These are phyloP conservation scores for Peronospora belbahrii DNA, from an alignment of 352 stramenopile genomes.

Conservation along the genomic window DNA sequence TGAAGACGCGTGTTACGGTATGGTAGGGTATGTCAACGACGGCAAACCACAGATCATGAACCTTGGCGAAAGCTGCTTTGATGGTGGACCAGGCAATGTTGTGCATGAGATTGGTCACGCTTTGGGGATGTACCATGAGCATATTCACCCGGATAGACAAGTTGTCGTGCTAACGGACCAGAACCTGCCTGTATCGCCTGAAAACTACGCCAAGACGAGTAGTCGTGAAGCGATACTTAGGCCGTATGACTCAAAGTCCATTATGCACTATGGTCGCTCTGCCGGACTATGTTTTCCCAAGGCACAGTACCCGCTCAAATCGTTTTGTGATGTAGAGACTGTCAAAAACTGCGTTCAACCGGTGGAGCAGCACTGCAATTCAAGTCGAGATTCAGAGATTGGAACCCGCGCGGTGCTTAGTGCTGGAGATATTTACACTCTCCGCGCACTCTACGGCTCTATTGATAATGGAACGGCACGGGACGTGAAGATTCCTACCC, in stretches of 20 bases:
- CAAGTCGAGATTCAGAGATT: constrained; percentile 52
- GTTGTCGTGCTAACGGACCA: constrained; percentile 64
- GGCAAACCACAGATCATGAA: constrained; percentile 64
- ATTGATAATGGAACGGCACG: constrained; percentile 20
- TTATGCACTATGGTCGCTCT: constrained; percentile 72
- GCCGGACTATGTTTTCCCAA: constrained; percentile 67
- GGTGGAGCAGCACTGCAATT: constrained; percentile 59
- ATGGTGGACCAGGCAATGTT: constrained; percentile 35
- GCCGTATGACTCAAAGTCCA: constrained; percentile 58
- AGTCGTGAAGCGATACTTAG: constrained; percentile 39
- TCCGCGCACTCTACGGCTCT: constrained; percentile 52
- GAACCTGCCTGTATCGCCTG: constrained; percentile 47
- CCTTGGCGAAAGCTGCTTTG: constrained; percentile 58
- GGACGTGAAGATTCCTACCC: constrained; percentile 29
- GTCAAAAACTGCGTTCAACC: constrained; percentile 66
- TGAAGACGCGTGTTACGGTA: constrained; percentile 61
- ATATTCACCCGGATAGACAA: constrained; percentile 54
- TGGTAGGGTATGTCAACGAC: constrained; percentile 63
- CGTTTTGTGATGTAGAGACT: constrained; percentile 58
- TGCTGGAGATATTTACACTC: constrained; percentile 50
- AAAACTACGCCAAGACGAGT: constrained; percentile 63
- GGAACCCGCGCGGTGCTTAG: constrained; percentile 49
- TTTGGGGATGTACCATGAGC: constrained; percentile 62
- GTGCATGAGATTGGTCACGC: constrained; percentile 66
- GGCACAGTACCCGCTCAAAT: constrained; percentile 46